A percentile compares a stretch with the other conserved stretches of the same genome.
phyloP scores from a whole-genome alignment of 164 flowering plant genomes.

The Houttuynia cordata region DNA sequence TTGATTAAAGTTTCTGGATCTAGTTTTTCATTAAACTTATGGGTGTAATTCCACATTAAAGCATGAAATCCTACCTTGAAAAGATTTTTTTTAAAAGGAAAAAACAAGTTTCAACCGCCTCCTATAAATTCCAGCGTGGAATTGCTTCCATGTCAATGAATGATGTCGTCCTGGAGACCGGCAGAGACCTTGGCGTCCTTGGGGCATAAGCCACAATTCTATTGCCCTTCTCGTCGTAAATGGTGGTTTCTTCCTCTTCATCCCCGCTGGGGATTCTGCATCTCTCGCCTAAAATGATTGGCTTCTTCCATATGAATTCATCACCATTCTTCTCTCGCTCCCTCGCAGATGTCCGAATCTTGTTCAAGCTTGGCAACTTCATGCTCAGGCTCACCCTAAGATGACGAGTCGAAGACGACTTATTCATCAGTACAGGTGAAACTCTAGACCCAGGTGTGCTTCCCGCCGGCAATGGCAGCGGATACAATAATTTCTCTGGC shows the following conservation, averaged over 20 bases:
- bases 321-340: slow-evolving; percentile 19
- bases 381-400: slow-evolving; percentile 16
- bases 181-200: slow-evolving; percentile 21
- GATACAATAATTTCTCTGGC: neutral
- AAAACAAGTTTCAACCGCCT: neutral
- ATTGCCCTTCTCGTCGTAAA: slow-evolving; percentile 37
- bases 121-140: neutral
- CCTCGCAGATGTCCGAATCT: slow-evolving; percentile 5
- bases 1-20: too few species aligned
- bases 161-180: slow-evolving; percentile 20
- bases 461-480: neutral
- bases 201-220: slow-evolving; percentile 20
- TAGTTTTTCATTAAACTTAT: too few species aligned
- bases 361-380: slow-evolving; percentile 10
- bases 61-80: too few species aligned
- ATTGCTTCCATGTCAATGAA: slow-evolving; percentile 9
- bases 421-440: neutral
- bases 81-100: too few species aligned
- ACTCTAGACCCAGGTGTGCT: neutral
- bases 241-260: slow-evolving; percentile 35
- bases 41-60: too few species aligned
- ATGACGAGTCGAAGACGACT: slow-evolving; percentile 1
- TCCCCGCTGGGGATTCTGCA: slow-evolving; percentile 37
- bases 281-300: slow-evolving; percentile 65
- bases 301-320: slow-evolving; percentile 58